phyloP scores from a whole-genome alignment of 179 eudicot genomes.

The Vitellaria paradoxa region DNA sequence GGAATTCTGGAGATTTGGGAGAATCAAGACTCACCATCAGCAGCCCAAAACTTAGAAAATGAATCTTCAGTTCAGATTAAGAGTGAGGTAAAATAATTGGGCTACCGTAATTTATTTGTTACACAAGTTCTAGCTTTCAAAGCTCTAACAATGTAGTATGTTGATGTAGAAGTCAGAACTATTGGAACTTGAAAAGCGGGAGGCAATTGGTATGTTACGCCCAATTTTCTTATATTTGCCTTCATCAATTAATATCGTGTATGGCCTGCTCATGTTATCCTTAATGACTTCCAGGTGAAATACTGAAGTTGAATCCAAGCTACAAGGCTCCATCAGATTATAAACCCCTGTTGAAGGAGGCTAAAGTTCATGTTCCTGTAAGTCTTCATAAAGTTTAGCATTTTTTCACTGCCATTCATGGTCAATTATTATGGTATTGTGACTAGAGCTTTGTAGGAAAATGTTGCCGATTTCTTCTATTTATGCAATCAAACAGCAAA shows the following conservation, averaged over 20 bases:
- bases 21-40: conserved; percentile 28
- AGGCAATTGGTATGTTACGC: conserved; percentile 65
- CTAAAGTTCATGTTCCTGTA: conserved; percentile 83
- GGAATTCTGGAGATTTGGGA: conserved; percentile 43
- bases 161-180: conserved; percentile 44
- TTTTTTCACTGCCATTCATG: conserved; percentile 6
- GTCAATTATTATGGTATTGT: not conserved
- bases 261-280: conserved; percentile 12
- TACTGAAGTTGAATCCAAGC: conserved; percentile 75
- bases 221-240: conserved; percentile 9
- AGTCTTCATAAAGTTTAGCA: conserved; percentile 23
- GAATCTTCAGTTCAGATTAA: conserved; percentile 39
- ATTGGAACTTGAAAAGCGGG: conserved; percentile 85
- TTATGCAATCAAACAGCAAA: not conserved
- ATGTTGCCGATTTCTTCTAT: not conserved
- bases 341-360: conserved; percentile 79
- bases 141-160: conserved; percentile 17
- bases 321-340: conserved; percentile 82
- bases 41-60: conserved; percentile 22
- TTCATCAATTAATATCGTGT: not conserved
- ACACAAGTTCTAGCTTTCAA: not conserved
- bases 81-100: conserved; percentile 28
- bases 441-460: not conserved
- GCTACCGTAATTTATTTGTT: not conserved
- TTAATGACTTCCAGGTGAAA: conserved; percentile 63